These are phyloP conservation scores for Zarea fungicola DNA, from an alignment of 2,329 filamentous ascomycete genomes.

Conservation along the genomic window DNA sequence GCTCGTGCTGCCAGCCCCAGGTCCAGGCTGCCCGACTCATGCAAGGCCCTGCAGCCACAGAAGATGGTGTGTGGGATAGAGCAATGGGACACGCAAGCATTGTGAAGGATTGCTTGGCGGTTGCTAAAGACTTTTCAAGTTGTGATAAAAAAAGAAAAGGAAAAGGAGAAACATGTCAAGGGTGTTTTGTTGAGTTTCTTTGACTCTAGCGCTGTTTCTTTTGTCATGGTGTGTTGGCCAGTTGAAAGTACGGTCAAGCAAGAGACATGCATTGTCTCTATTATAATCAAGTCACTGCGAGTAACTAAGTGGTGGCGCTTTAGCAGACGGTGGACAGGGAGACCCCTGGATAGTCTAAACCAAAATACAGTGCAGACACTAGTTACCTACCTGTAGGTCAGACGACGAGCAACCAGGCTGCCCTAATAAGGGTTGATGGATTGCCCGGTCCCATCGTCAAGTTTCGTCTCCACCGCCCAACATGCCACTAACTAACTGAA, in stretches of 20 bases:
- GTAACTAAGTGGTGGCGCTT: too few species aligned
- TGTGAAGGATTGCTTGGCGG: not conserved
- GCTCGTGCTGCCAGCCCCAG: not conserved
- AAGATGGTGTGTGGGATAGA: too few species aligned
- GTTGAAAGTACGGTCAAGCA: not conserved
- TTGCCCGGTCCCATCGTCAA: not conserved
- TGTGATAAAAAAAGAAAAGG: too few species aligned
- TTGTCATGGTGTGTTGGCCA: not conserved
- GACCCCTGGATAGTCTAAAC: too few species aligned
- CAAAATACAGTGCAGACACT: not conserved
- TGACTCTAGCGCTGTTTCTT: not conserved
- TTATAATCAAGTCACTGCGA: not conserved
- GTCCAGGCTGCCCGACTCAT: conserved; percentile 1
- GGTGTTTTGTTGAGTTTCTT: too few species aligned
- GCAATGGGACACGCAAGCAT: not conserved
- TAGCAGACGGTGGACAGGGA: not conserved
- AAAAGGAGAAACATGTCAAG: too few species aligned
- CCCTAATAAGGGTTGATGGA: not conserved
- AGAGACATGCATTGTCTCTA: conserved; percentile 3
- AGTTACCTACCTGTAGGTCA: not conserved
- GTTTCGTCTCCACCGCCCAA: not conserved
- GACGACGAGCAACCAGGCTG: too few species aligned
- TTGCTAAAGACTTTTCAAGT: not conserved
- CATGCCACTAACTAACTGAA: too few species aligned
- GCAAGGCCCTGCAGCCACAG: not conserved